A percentile compares a stretch with the other conserved stretches of the same genome.
phyloP scores from a whole-genome alignment of 2,329 filamentous ascomycete species.

The Westerdykella ornata region DNA sequence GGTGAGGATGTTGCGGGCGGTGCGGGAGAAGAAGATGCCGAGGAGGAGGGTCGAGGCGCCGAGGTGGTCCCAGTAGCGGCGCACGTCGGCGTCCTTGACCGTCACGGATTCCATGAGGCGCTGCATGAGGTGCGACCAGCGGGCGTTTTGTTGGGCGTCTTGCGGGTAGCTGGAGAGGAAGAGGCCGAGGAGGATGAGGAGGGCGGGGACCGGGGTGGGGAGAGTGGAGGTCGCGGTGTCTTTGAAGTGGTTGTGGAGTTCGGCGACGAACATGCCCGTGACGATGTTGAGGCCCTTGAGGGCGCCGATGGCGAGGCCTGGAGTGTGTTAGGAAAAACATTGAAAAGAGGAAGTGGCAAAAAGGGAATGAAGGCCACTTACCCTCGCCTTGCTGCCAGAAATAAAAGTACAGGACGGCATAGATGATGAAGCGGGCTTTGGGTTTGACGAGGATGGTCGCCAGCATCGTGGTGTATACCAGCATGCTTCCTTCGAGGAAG shows the following conservation, averaged over 20 bases:
- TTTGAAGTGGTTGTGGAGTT: constrained; percentile 49
- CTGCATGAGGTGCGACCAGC: constrained; percentile 49
- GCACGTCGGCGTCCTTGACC: constrained; percentile 44
- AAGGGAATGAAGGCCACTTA: constrained; percentile 16
- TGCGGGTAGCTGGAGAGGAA: constrained; percentile 57
- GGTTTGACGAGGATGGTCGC: constrained; percentile 37
- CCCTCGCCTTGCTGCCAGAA: constrained; percentile 35
- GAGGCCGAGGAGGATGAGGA: constrained; percentile 49
- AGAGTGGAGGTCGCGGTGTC: constrained; percentile 45
- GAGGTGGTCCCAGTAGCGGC: constrained; percentile 46
- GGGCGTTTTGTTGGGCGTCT: constrained; percentile 47
- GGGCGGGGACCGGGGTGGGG: constrained; percentile 45
- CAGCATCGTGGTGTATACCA: constrained; percentile 40
- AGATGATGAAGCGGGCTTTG: constrained; percentile 32
- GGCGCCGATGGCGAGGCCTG: constrained; percentile 29
- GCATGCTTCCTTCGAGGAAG: constrained; percentile 39
- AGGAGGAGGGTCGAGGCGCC: constrained; percentile 47
- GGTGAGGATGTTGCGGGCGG: constrained; percentile 49
- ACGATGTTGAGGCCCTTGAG: constrained; percentile 52
- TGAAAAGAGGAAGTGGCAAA: too few species aligned
- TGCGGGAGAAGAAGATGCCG: constrained; percentile 49
- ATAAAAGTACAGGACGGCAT: constrained; percentile 36
- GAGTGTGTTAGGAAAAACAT: constrained; percentile 12
- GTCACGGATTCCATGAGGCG: constrained; percentile 42
- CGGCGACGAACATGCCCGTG: constrained; percentile 56